A percentile compares a stretch with the other conserved stretches of the same genome.
Evolutionary conservation across 2,329 filamentous ascomycete genomes (phyloP).

Genomic region (Cadophora sp.): DNA sequence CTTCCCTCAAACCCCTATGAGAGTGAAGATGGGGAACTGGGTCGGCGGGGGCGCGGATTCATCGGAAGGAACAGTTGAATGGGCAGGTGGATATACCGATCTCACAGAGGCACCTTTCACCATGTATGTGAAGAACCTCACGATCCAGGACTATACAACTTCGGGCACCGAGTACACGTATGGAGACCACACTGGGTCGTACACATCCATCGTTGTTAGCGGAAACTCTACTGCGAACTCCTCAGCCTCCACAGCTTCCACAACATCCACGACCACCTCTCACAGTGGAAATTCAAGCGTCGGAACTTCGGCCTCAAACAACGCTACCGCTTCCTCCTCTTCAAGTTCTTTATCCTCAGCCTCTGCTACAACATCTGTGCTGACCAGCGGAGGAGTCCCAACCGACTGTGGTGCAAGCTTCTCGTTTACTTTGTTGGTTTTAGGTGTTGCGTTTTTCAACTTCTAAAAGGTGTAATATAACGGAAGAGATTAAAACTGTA

Average conservation of each 20-base stretch:
- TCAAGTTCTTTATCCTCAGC: slow-evolving; percentile 13
- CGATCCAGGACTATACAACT: slow-evolving; percentile 62
- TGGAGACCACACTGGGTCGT: slow-evolving; percentile 64
- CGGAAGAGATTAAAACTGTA: too few species aligned
- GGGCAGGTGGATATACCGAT: slow-evolving; percentile 73
- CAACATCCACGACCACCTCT: slow-evolving; percentile 12
- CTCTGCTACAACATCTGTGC: slow-evolving; percentile 11
- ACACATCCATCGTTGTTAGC: slow-evolving; percentile 51
- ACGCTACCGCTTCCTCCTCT: slow-evolving; percentile 14
- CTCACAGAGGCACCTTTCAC: slow-evolving; percentile 70
- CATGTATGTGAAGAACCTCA: slow-evolving; percentile 73
- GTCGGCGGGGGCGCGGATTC: slow-evolving; percentile 63
- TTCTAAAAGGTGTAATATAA: background rate
- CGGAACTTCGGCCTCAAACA: slow-evolving; percentile 12
- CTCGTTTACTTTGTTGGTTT: background rate
- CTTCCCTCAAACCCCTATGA: slow-evolving; percentile 80
- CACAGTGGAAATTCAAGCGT: slow-evolving; percentile 23
- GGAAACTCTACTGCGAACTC: slow-evolving; percentile 2
- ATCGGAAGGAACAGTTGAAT: slow-evolving; percentile 63
- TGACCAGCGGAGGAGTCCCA: background rate
- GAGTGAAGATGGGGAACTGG: slow-evolving; percentile 71
- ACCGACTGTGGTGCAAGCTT: background rate
- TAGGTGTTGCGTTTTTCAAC: background rate
- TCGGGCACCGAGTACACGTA: slow-evolving; percentile 67
- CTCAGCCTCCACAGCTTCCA: slow-evolving; percentile 2